These are phyloP conservation scores for Fimicolochytrium jonesii DNA, from an alignment of 192 early-diverging fungal genomes.

Conservation along the genomic window DNA sequence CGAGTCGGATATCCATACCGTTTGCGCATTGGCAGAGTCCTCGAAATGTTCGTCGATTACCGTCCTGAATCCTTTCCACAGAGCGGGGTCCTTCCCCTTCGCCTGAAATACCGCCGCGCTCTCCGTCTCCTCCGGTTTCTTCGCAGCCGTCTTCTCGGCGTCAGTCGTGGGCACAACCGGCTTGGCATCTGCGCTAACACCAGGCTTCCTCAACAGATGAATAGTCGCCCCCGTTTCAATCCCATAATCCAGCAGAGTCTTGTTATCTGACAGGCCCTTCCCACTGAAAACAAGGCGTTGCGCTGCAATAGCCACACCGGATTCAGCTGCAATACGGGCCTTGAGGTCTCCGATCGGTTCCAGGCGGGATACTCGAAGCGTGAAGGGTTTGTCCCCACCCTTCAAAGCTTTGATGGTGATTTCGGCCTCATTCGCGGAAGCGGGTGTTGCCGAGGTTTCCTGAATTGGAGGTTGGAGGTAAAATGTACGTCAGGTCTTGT, in stretches of 20 bases:
- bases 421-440: not conserved
- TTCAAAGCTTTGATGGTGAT: slow-evolving; percentile 27
- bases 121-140: not conserved
- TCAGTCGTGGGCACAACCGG: too few species aligned
- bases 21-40: not conserved
- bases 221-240: slow-evolving; percentile 13
- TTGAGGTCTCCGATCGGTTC: slow-evolving; percentile 16
- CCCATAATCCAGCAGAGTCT: slow-evolving; percentile 29
- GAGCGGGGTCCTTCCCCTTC: slow-evolving; percentile 1
- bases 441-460: not conserved
- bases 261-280: slow-evolving; percentile 22
- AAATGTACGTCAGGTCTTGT: not conserved
- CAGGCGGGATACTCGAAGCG: not conserved
- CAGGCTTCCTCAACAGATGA: slow-evolving; percentile 18
- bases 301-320: not conserved
- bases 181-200: not conserved
- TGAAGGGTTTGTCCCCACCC: slow-evolving; percentile 1
- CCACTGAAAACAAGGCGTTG: slow-evolving; percentile 27
- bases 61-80: slow-evolving; percentile 18
- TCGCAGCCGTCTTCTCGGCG: not conserved
- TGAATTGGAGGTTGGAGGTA: not conserved
- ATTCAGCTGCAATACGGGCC: slow-evolving; percentile 4
- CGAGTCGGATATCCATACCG: not conserved
- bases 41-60: slow-evolving; percentile 7
- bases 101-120: not conserved